Evolutionary conservation across 148 eudicot species (phyloP).

Genomic region (Fagopyrum homotropicum): DNA sequence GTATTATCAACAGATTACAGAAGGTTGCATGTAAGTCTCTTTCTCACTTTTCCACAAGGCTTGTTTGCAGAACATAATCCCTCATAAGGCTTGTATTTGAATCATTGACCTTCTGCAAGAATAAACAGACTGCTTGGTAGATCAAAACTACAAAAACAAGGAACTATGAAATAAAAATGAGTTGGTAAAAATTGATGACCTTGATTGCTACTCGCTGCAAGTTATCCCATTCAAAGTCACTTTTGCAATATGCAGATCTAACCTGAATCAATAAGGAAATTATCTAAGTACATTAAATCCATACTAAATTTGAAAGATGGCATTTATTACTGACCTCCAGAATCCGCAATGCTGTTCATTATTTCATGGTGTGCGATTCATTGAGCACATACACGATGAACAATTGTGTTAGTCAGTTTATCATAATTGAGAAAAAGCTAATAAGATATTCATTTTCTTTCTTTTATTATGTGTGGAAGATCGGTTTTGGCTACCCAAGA

Average conservation of each 20-base stretch:
- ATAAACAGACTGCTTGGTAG: neutral
- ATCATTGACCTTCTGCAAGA: conserved; percentile 66
- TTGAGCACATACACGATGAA: neutral
- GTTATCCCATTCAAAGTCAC: conserved; percentile 95
- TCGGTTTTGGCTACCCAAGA: neutral
- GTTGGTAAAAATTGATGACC: conserved; percentile 24
- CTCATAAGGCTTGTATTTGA: conserved; percentile 78
- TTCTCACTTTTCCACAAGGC: conserved; percentile 35
- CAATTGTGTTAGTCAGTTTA: neutral
- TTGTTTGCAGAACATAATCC: conserved; percentile 82
- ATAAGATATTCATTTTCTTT: neutral
- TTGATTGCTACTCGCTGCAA: conserved; percentile 45
- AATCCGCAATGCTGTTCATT: conserved; percentile 30
- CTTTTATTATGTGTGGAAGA: no score
- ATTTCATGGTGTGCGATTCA: neutral
- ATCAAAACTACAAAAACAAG: neutral
- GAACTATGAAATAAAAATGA: neutral
- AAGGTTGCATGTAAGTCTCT: neutral
- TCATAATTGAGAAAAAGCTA: neutral
- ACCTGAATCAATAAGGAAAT: conserved; percentile 36
- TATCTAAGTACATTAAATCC: neutral
- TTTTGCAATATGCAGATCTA: conserved; percentile 85
- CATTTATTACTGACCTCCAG: conserved; percentile 30
- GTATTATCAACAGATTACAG: no score
- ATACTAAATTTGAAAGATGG: neutral